Base-by-base conservation (phyloP, 306 rosid species). In the Sicyos baderoa region DNA sequence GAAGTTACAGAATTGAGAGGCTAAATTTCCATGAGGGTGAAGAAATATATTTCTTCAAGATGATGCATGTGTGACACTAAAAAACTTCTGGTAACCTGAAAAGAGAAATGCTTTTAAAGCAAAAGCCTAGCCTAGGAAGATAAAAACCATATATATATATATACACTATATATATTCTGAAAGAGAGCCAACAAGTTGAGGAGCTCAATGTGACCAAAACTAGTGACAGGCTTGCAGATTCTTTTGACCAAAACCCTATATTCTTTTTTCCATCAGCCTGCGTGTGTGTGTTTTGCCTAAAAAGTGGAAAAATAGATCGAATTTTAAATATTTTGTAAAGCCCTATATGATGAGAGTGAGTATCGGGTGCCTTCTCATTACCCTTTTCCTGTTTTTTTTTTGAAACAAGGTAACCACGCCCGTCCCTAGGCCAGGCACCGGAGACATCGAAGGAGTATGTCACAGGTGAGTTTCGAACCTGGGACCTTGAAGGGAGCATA, bases 291-390 rank as follows among this genome's bases (percentile, higher is more conserved):
- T 23, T 40, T 9, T n/a, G 56, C 18, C 45, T 48, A 70, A 29
- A 68, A 32, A 82, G 76, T 82, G 70, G 85, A 84, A 74, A 80
- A 76, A 77, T 65, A 54, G 76, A 82, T 69, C 79, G 83, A 83
- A 79, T 59, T 74, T 37, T 66, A 76, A 81, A 73, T 81, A 71
- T 83, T 80, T 85, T 76, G 72, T 66, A 66, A 66, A 66, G 60
- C 81, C 70, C 85, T n/a, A n/a, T n/a, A n/a, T n/a, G n/a, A 79
- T 53, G 64, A 57, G 74, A 72, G 97, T 82, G 29, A 25, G 29
- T 25, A 91, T 91, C 96, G 67, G 97, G 94, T 91, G 84, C 96
- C 29, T 25, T 25, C 29, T 25, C 29, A 25, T 25, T 25, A 25
- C 29, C 29, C 29, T 25, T 25, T 63, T n/a, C n/a, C n/a, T n/a